A percentile compares a stretch with the other conserved stretches of the same genome.
phyloP scores from a whole-genome alignment of 305 asterid species.

The Withania somnifera region DNA sequence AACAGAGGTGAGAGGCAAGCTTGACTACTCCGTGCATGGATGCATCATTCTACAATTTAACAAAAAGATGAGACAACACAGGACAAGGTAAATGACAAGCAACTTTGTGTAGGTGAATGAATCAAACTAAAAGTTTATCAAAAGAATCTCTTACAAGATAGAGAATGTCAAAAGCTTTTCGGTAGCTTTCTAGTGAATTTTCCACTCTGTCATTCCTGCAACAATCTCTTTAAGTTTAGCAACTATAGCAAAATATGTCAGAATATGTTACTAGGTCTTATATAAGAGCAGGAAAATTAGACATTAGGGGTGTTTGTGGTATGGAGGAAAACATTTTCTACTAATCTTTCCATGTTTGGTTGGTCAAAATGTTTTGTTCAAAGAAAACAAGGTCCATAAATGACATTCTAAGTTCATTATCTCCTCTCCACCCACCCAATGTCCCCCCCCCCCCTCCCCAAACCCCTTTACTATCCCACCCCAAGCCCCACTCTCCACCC shows the following conservation, averaged over 20 bases:
- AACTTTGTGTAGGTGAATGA: not conserved
- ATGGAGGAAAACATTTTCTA: not conserved
- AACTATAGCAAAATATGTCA: not conserved
- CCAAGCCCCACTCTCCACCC: not conserved
- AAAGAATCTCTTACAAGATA: conserved; percentile 45
- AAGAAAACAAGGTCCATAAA: too few species aligned
- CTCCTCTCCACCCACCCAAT: too few species aligned
- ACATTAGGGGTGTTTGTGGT: not conserved
- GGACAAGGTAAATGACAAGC: not conserved
- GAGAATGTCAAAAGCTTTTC: conserved; percentile 66
- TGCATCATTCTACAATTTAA: conserved; percentile 51
- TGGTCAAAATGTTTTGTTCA: not conserved
- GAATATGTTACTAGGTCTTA: not conserved
- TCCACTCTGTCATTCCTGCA: conserved; percentile 77
- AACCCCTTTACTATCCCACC: too few species aligned
- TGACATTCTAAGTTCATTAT: too few species aligned
- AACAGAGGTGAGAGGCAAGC: conserved; percentile 73
- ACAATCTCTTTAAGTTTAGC: conserved; percentile 11
- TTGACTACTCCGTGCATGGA: conserved; percentile 71
- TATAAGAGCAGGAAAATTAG: not conserved
- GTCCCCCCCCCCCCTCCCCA: too few species aligned
- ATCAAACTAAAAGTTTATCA: not conserved
- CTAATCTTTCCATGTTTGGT: not conserved
- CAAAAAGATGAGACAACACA: too few species aligned
- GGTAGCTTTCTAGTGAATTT: conserved; percentile 55